phyloP scores from a whole-genome alignment of 805 yeast genomes.

The Yamadazyma insecticola region DNA sequence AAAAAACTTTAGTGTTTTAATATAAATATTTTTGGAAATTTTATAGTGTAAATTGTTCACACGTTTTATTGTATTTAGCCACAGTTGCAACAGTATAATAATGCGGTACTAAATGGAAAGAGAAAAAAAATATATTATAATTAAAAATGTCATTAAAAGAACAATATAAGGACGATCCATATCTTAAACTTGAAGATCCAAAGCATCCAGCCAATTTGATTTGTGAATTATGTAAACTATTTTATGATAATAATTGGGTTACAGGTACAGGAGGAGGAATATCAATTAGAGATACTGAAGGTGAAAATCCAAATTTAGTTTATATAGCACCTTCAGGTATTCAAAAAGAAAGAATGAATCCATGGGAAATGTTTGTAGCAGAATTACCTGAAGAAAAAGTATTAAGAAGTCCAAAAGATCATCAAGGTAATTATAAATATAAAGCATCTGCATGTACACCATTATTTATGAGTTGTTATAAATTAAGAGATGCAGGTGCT shows the following conservation, averaged over 20 bases:
- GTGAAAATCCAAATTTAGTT: constrained; percentile 41
- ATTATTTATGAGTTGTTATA: constrained; percentile 69
- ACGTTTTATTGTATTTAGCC: too few species aligned
- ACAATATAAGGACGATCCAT: constrained; percentile 5
- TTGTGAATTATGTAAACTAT: constrained; percentile 72
- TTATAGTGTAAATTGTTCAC: too few species aligned
- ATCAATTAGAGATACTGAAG: constrained; percentile 56
- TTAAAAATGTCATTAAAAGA: too few species aligned
- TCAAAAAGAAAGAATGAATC: constrained; percentile 83
- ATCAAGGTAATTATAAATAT: constrained; percentile 39
- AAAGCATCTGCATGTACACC: constrained; percentile 97
- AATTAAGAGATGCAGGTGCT: constrained; percentile 73
- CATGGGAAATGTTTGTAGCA: constrained; percentile 77
- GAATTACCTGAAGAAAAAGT: constrained; percentile 49
- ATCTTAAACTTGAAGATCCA: constrained; percentile 31
- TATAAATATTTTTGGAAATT: too few species aligned
- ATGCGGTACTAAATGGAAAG: too few species aligned
- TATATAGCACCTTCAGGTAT: constrained; percentile 95
- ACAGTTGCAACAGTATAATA: too few species aligned
- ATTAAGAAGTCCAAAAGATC: constrained; percentile 52
- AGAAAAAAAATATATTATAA: too few species aligned
- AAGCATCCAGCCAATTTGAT: constrained; percentile 80
- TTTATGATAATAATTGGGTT: constrained; percentile 84
- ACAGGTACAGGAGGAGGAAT: constrained; percentile 97
- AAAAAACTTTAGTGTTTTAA: too few species aligned